Evolutionary conservation across 2,329 filamentous ascomycete species (phyloP).

Genomic region (Ceratocystis alfenasii): DNA sequence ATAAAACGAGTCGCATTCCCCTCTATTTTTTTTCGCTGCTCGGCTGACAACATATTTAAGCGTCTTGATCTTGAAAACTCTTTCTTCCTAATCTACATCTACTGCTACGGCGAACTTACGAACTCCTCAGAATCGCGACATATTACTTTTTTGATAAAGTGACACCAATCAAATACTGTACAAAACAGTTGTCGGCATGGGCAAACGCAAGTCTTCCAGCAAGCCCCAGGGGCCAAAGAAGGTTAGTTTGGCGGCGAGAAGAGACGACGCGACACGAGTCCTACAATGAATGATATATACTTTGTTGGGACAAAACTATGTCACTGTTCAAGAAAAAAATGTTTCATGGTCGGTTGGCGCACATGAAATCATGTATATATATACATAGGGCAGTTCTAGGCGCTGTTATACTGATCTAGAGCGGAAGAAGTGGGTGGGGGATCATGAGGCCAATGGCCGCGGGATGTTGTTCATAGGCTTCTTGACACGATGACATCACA

Average conservation of each 20-base stretch:
- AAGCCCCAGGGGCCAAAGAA: conserved; percentile 75
- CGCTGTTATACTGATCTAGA: neutral
- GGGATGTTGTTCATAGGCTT: neutral
- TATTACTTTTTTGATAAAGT: neutral
- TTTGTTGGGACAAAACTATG: neutral
- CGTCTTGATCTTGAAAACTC: too few species aligned
- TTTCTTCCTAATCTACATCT: neutral
- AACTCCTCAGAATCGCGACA: neutral
- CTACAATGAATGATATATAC: neutral
- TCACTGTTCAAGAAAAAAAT: neutral
- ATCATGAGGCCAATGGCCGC: neutral
- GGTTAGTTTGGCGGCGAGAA: conserved; percentile 37
- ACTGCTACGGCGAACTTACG: neutral
- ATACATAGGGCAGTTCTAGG: neutral
- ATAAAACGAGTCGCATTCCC: conserved; percentile 1
- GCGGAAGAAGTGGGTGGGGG: neutral
- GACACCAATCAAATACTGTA: neutral
- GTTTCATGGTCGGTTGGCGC: neutral
- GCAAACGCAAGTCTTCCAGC: conserved; percentile 81
- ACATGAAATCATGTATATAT: neutral
- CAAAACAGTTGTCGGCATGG: conserved; percentile 39
- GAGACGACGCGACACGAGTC: conserved; percentile 3
- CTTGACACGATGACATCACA: neutral
- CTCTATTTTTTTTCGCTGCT: conserved; percentile 1
- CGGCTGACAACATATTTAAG: neutral